Conservation (phyloP, 2,329 filamentous ascomycete species). For the Aspergillus sp. region DNA sequence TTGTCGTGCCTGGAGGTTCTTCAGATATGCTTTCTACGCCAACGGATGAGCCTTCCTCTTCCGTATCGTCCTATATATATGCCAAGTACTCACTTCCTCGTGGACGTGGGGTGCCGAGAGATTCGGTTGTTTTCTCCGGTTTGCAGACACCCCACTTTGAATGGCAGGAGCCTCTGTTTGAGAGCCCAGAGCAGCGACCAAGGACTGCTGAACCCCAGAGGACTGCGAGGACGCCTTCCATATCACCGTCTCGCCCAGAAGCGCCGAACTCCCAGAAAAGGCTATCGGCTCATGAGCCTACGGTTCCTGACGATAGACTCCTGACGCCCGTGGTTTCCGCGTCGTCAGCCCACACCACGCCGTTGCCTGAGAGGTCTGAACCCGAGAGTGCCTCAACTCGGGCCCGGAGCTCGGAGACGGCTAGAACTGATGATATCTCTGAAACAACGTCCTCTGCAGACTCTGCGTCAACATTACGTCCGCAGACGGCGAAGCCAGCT, state of each 20-base stretch:
- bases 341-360: neutral
- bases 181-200: slow-evolving; percentile 38
- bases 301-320: slow-evolving; percentile 19
- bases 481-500: slow-evolving; percentile 34
- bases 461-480: slow-evolving; percentile 64
- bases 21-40: slow-evolving; percentile 22
- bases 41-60: slow-evolving; percentile 38
- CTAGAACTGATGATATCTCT: slow-evolving; percentile 29
- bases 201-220: slow-evolving; percentile 24
- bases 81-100: slow-evolving; percentile 81
- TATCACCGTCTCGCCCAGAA: slow-evolving; percentile 22
- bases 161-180: slow-evolving; percentile 61
- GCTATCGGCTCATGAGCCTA: slow-evolving; percentile 29
- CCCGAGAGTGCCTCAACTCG: slow-evolving; percentile 11
- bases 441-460: slow-evolving; percentile 56
- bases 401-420: slow-evolving; percentile 9
- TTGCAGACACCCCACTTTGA: slow-evolving; percentile 57
- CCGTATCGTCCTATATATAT: slow-evolving; percentile 77
- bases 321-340: slow-evolving; percentile 9
- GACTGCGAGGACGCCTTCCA: slow-evolving; percentile 33
- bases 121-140: slow-evolving; percentile 61
- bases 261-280: slow-evolving; percentile 28
- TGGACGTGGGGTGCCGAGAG: slow-evolving; percentile 73
- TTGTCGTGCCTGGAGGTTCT: slow-evolving; percentile 26
- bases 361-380: neutral